These are phyloP conservation scores for Fraxinus greggii DNA, from an alignment of 305 asterid genomes.

Conservation along the genomic window DNA sequence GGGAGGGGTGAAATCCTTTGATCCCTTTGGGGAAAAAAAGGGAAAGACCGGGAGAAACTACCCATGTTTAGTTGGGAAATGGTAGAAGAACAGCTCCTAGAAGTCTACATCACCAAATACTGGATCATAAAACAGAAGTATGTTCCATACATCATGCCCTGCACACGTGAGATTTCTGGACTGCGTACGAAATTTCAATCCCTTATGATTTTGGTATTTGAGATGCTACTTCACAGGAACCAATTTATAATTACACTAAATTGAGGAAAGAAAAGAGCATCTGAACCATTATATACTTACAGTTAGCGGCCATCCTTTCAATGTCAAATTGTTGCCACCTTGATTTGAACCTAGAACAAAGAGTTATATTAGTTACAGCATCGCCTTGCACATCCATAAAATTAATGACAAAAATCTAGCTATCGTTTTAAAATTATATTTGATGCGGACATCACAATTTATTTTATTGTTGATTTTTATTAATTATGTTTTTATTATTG, in stretches of 20 bases:
- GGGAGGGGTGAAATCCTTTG: neutral
- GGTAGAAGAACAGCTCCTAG: neutral
- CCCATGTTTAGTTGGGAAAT: neutral
- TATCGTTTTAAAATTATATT: neutral
- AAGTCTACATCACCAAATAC: neutral
- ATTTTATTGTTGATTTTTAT: too few species aligned
- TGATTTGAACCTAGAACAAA: constrained; percentile 78
- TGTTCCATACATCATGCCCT: neutral
- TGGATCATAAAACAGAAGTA: neutral
- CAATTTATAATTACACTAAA: neutral
- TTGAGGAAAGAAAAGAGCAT: neutral
- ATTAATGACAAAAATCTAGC: constrained; percentile 4
- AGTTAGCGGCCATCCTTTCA: constrained; percentile 99
- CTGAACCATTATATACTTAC: constrained; percentile 34
- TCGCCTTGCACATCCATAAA: constrained; percentile 1
- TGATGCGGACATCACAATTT: too few species aligned
- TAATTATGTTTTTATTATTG: too few species aligned
- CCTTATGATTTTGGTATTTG: neutral
- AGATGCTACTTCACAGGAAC: neutral
- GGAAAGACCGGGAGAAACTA: neutral
- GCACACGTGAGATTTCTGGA: neutral
- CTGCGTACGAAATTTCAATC: neutral
- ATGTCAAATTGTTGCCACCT: constrained; percentile 85
- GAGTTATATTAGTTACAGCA: constrained; percentile 19
- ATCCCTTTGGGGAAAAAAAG: neutral